Base-by-base conservation (phyloP, 345 rosid genomes). In the Linum usitatissimum region DNA sequence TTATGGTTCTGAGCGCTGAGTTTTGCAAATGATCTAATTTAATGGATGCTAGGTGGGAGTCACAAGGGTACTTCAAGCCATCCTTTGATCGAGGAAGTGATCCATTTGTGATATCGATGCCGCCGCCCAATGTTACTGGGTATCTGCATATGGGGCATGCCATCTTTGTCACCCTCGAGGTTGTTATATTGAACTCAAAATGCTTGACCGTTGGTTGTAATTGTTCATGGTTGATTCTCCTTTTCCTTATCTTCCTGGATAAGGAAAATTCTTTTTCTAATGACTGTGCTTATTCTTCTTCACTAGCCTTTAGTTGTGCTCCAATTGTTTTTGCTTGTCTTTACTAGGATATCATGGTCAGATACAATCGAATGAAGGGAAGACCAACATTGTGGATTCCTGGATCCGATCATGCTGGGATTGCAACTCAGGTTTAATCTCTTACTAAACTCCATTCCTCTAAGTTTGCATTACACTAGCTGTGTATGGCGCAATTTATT, bases 91-190 rank as follows among this genome's bases (percentile, higher is more conserved):
- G 63, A 48, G 93, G 83, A 73, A 69, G 75, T 70, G 86, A 75
- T 69, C 95, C 96, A 69, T 89, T 92, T 76, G 98, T 92, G 63
- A 59, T 92, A 76, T 71, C 98, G 10, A 92, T 92, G 98, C 96
- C 96, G 53, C 98, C 98, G 57, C 98, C 98, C 61, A 92, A 92
- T 70, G 98, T 92, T 65, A 92, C 98, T 34, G 98, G 98, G 58
- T 89, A 93, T 18, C 79, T 92, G 69, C 96, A 92, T 77, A 92
- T 92, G 96, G 98, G 98, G 53, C 98, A 92, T 79, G 98, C 98
- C 0, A 89, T 92, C 91, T 92, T 89, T 75, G 98, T 92, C 21
- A 87, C 98, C 63, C 96, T 92, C 62, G 96, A 92, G 96, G 98
- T 89, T 63, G 68, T 61, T 48, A 63, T 64, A 55, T 21, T 62